Evolutionary conservation across 495 filamentous ascomycete genomes (phyloP), one percentile per base, ranked within the genome.

Genomic region (Penicillium angulare): DNA sequence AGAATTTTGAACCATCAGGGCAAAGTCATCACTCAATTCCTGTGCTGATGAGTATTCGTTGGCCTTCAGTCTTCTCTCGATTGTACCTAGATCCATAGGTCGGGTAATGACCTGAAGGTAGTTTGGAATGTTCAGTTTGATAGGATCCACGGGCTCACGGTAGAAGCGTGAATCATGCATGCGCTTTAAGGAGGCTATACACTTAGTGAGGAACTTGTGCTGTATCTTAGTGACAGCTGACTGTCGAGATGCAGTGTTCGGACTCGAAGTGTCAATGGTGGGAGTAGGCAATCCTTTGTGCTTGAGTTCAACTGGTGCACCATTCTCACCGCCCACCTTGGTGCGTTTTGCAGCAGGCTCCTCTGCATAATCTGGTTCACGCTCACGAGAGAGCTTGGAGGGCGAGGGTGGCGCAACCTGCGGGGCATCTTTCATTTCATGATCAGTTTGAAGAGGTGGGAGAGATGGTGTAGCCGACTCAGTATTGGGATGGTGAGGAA

Each of bases 71-170:
- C 88, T 91, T 31, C 80, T 71, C 56, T 97, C 93, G 63, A 97
- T 88, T 2, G 83, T 86, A 39, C 75, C 76, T 10, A 98, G 77
- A 63, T 97, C 93, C 77, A 92, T 89, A 0, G 92, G 90, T 0
- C 83, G 76, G 17, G 79, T 79, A 52, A 98, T 80, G 55, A 88
- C 80, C 3, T 77, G 74, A 3, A 71, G 74, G 64, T 98, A 98
- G 23, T 72, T 78, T 0, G 86, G 86, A 31, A 89, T 85, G 44
- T 84, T 85, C 48, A 89, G 58, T 26, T 78, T 80, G 13, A 83
- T 66, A 4, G 73, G 70, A 55, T 92, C 83, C 5, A 98, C 93
- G 1, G 95, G 86, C 33, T 83, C 79, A 38, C 76, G 72, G 66
- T 96, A 97, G 27, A 81, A 77, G 4, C 68, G 67, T 10, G 91